Evolutionary conservation across 495 filamentous ascomycete species (phyloP).

Genomic region (Beverwykella pulmonaria): DNA sequence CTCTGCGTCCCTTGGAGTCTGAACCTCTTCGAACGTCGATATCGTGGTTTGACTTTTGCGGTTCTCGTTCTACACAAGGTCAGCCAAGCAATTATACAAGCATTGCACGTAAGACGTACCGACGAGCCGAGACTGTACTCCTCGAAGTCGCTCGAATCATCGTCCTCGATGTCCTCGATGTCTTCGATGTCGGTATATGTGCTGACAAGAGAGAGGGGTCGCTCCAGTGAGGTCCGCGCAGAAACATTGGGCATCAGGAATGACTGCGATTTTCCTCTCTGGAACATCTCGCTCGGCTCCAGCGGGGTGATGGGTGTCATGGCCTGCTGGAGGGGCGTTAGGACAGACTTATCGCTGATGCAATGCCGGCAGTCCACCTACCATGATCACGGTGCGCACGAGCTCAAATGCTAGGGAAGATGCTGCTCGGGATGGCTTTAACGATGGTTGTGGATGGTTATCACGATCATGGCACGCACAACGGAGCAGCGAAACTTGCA

Average conservation of each 20-base stretch:
- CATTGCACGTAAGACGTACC: constrained; percentile 48
- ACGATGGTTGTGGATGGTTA: constrained; percentile 4
- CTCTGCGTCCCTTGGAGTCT: constrained; percentile 57
- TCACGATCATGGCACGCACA: constrained; percentile 33
- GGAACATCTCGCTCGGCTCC: constrained; percentile 55
- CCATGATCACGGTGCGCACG: constrained; percentile 33
- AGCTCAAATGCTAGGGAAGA: constrained; percentile 8
- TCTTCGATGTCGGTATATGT: constrained; percentile 74
- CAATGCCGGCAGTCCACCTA: constrained; percentile 12
- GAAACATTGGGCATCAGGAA: constrained; percentile 34
- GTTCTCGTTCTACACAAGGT: constrained; percentile 41
- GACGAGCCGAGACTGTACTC: constrained; percentile 66
- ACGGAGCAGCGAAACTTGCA: constrained; percentile 25
- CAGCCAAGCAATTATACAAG: constrained; percentile 1
- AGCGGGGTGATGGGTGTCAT: constrained; percentile 46
- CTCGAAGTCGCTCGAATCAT: constrained; percentile 62
- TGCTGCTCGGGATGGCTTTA: constrained; percentile 17
- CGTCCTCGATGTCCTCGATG: neutral
- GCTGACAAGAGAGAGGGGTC: constrained; percentile 64
- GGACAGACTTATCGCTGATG: constrained; percentile 16
- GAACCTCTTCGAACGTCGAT: constrained; percentile 74
- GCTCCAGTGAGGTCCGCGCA: constrained; percentile 29
- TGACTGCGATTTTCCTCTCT: constrained; percentile 42
- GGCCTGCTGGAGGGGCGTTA: constrained; percentile 36
- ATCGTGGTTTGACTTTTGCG: constrained; percentile 72